phyloP scores from a whole-genome alignment of 2,329 filamentous ascomycete species.

The Knufia fluminis region DNA sequence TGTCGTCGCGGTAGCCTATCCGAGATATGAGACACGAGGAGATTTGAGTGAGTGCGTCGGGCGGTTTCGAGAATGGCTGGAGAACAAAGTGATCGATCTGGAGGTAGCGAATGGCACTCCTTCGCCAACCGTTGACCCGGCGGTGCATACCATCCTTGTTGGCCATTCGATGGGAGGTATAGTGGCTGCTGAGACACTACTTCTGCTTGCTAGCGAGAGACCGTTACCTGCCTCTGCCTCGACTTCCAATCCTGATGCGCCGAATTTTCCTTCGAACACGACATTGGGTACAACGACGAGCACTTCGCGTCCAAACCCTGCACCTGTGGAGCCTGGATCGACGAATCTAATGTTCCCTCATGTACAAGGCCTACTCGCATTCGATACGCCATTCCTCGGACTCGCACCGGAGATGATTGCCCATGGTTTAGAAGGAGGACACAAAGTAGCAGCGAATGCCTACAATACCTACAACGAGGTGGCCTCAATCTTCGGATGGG shows the following conservation, averaged over 20 bases:
- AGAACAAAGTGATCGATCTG: slow-evolving; percentile 86
- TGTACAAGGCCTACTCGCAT: slow-evolving; percentile 80
- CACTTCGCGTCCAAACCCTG: slow-evolving; percentile 17
- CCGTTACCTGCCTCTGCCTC: slow-evolving; percentile 34
- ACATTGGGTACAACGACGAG: slow-evolving; percentile 17
- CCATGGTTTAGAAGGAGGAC: slow-evolving; percentile 68
- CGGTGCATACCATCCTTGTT: slow-evolving; percentile 69
- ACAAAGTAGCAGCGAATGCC: slow-evolving; percentile 62
- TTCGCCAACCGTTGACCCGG: slow-evolving; percentile 77
- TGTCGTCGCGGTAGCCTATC: slow-evolving; percentile 37
- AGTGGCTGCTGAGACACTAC: slow-evolving; percentile 78
- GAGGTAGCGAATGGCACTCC: slow-evolving; percentile 64
- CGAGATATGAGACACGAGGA: slow-evolving; percentile 42
- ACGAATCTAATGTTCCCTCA: slow-evolving; percentile 76
- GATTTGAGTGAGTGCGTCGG: slow-evolving; percentile 38
- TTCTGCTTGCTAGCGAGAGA: slow-evolving; percentile 62
- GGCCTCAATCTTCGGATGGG: slow-evolving; percentile 52
- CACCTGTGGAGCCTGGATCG: slow-evolving; percentile 13
- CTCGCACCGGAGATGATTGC: slow-evolving; percentile 43
- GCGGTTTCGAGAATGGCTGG: slow-evolving; percentile 48
- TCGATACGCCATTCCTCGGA: slow-evolving; percentile 76
- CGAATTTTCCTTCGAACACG: slow-evolving; percentile 21
- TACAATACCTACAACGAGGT: slow-evolving; percentile 60
- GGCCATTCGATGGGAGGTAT: slow-evolving; percentile 93
- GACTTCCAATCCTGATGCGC: slow-evolving; percentile 18